phyloP scores from a whole-genome alignment of 2,329 filamentous ascomycete genomes.

The Moelleriella libera region DNA sequence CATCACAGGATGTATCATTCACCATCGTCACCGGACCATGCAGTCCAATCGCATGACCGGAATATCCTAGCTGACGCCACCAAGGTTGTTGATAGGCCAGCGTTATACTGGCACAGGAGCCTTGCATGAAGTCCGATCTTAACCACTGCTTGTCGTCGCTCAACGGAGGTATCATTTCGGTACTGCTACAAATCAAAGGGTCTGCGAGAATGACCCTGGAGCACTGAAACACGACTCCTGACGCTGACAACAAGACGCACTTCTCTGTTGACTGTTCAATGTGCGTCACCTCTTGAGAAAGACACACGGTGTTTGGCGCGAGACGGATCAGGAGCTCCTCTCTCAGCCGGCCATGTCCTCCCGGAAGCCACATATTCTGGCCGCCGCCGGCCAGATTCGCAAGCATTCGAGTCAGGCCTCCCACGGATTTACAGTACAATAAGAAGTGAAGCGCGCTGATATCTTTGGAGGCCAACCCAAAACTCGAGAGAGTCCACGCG shows the following conservation, averaged over 20 bases:
- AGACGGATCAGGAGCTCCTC: slow-evolving; percentile 6
- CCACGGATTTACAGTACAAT: slow-evolving; percentile 10
- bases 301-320: slow-evolving; percentile 3
- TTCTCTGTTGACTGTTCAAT: slow-evolving; percentile 8
- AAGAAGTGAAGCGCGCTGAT: slow-evolving; percentile 10
- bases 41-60: slow-evolving; percentile 6
- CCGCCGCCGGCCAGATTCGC: slow-evolving; percentile 1
- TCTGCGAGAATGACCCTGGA: slow-evolving; percentile 8
- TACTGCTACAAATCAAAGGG: slow-evolving; percentile 3
- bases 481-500: slow-evolving; percentile 11
- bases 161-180: slow-evolving; percentile 7
- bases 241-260: slow-evolving; percentile 6
- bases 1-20: slow-evolving; percentile 5
- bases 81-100: slow-evolving; percentile 9
- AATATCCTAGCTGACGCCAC: slow-evolving; percentile 10
- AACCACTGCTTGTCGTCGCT: slow-evolving; percentile 8
- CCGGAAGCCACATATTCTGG: slow-evolving; percentile 3
- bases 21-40: slow-evolving; percentile 7
- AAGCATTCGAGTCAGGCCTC: slow-evolving; percentile 7
- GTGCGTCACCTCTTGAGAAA: slow-evolving; percentile 6
- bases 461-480: slow-evolving; percentile 8
- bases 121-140: slow-evolving; percentile 3
- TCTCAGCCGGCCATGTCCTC: slow-evolving; percentile 2
- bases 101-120: slow-evolving; percentile 7
- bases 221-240: slow-evolving; percentile 7